A percentile compares a stretch with the other conserved stretches of the same genome.
Evolutionary conservation across 495 filamentous ascomycete genomes (phyloP).

Genomic region (Parachaetomium inaequale): DNA sequence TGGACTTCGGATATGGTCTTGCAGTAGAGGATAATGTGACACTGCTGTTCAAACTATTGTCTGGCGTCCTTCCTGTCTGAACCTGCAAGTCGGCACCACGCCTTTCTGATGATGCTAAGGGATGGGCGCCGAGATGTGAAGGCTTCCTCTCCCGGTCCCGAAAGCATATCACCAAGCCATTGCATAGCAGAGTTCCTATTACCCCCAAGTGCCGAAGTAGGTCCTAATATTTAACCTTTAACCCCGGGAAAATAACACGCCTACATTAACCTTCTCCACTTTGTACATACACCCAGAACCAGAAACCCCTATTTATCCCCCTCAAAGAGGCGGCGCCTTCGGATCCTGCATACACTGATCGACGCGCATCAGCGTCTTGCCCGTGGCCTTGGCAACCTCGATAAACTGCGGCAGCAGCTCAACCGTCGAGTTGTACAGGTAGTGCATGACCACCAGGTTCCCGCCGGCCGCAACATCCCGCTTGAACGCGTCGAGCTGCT

Average conservation of each 20-base stretch:
- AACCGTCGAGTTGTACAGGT: constrained; percentile 65
- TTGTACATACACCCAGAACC: too few species aligned
- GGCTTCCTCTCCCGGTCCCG: too few species aligned
- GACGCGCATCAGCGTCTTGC: constrained; percentile 69
- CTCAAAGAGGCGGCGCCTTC: constrained; percentile 54
- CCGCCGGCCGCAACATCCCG: constrained; percentile 63
- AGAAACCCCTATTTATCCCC: background rate
- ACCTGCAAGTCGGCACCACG: too few species aligned
- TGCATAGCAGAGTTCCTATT: too few species aligned
- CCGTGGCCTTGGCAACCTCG: constrained; percentile 59
- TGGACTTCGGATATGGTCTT: background rate
- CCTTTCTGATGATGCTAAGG: too few species aligned
- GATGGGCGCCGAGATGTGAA: too few species aligned
- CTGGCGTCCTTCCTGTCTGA: background rate
- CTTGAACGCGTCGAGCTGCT: constrained; percentile 72
- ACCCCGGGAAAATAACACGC: too few species aligned
- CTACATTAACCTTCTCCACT: too few species aligned
- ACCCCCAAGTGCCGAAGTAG: too few species aligned
- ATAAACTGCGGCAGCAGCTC: constrained; percentile 67
- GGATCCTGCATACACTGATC: constrained; percentile 77
- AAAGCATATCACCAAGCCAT: too few species aligned
- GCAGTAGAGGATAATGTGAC: background rate
- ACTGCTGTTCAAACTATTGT: background rate
- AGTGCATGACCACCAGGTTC: constrained; percentile 75
- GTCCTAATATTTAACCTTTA: too few species aligned